phyloP scores from a whole-genome alignment of 257 asterid genomes.

The Solanum acaule region DNA sequence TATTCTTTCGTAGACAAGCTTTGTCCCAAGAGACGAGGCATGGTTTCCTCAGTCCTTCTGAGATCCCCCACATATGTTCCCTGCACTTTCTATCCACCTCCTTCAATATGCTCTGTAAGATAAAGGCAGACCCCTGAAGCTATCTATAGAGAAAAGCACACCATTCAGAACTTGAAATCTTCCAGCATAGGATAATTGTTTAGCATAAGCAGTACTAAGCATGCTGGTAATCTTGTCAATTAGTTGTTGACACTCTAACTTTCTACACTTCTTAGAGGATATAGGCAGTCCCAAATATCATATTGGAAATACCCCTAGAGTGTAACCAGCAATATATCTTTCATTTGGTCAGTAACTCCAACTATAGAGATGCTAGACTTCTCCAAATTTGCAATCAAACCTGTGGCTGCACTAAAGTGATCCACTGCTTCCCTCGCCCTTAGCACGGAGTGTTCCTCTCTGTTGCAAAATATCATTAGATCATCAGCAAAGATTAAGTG shows the following conservation, averaged over 20 bases:
- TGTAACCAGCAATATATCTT: not conserved
- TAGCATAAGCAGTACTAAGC: not conserved
- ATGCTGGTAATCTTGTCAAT: not conserved
- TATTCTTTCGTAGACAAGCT: not conserved
- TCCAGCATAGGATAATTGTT: not conserved
- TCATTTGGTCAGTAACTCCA: not conserved
- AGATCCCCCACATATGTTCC: not conserved
- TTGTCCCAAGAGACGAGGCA: not conserved
- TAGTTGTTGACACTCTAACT: not conserved
- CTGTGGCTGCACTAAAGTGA: not conserved
- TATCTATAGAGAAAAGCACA: not conserved
- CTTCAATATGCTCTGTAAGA: not conserved
- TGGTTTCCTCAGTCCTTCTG: not conserved
- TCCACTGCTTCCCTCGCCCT: not conserved
- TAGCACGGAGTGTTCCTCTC: not conserved
- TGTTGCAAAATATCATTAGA: not conserved
- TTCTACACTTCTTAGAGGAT: not conserved
- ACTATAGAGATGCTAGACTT: not conserved
- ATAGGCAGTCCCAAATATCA: not conserved
- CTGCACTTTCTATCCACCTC: not conserved
- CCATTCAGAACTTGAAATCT: not conserved
- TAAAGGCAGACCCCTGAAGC: not conserved
- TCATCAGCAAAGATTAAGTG: not conserved
- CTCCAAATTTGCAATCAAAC: not conserved
- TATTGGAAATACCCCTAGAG: not conserved